phyloP scores from a whole-genome alignment of 139 green algal genomes.

The Zygnema circumcarinatum region DNA sequence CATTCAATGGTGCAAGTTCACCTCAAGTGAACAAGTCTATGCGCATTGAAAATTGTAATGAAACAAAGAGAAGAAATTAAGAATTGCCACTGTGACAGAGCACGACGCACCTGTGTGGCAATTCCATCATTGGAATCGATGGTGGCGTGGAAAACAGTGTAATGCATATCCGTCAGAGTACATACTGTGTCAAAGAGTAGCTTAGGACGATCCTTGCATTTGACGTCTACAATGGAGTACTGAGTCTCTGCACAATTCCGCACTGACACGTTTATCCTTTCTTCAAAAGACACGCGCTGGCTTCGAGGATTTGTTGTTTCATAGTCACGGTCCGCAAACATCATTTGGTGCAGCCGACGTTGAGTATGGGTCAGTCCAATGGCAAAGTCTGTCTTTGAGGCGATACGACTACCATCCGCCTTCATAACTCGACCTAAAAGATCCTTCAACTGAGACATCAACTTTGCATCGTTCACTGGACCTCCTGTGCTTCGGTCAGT shows the following conservation, averaged over 20 bases:
- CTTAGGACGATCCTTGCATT: slow-evolving; percentile 88
- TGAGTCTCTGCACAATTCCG: slow-evolving; percentile 24
- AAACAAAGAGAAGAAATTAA: no score
- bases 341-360: slow-evolving; percentile 87
- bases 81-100: no score
- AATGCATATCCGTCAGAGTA: slow-evolving; percentile 91
- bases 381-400: slow-evolving; percentile 5
- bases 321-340: slow-evolving; percentile 72
- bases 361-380: slow-evolving; percentile 80
- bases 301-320: neutral
- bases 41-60: no score
- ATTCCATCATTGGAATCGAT: slow-evolving; percentile 73
- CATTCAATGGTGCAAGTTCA: no score
- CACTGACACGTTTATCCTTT: slow-evolving; percentile 18
- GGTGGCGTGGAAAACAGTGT: slow-evolving; percentile 92
- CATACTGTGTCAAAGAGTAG: slow-evolving; percentile 90
- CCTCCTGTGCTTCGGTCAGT: slow-evolving; percentile 46
- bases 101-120: slow-evolving; percentile 59
- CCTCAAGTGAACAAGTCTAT: no score
- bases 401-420: neutral
- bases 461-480: slow-evolving; percentile 39
- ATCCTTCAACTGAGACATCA: slow-evolving; percentile 29
- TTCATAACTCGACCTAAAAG: slow-evolving; percentile 40
- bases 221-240: slow-evolving; percentile 74
- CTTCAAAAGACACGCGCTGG: neutral